These are phyloP conservation scores for Metschnikowia anglica DNA, from an alignment of 805 yeast species.

Conservation along the genomic window DNA sequence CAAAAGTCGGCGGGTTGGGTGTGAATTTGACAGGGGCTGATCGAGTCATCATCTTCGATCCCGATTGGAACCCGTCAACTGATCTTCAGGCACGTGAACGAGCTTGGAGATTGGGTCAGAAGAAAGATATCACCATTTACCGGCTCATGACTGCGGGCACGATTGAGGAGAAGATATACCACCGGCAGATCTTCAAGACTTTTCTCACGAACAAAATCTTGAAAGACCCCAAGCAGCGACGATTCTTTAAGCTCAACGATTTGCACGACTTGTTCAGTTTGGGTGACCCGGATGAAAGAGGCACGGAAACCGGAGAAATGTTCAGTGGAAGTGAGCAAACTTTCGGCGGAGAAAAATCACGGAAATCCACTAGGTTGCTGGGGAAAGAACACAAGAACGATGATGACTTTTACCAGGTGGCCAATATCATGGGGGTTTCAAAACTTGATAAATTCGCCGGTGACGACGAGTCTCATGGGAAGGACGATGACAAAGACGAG, in stretches of 20 bases:
- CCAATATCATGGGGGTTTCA: conserved; percentile 69
- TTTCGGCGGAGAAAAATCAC: conserved; percentile 30
- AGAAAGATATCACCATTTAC: conserved; percentile 85
- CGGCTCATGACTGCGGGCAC: conserved; percentile 92
- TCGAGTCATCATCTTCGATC: conserved; percentile 90
- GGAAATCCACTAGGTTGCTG: conserved; percentile 34
- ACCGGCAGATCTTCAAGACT: conserved; percentile 94
- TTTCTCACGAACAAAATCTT: conserved; percentile 88
- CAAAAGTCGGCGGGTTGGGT: conserved; percentile 95
- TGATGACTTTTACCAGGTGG: conserved; percentile 69
- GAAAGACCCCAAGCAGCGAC: conserved; percentile 90
- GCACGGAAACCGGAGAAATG: conserved; percentile 67
- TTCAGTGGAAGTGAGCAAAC: conserved; percentile 50
- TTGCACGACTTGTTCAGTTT: conserved; percentile 84
- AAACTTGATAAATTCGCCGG: conserved; percentile 63
- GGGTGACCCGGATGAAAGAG: conserved; percentile 68
- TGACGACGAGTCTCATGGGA: conserved; percentile 37
- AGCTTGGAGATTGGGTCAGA: conserved; percentile 97
- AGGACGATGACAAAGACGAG: conserved; percentile 37
- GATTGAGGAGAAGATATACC: conserved; percentile 95
- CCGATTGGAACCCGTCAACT: conserved; percentile 98
- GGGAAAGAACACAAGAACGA: conserved; percentile 40
- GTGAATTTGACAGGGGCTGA: conserved; percentile 94
- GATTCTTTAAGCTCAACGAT: conserved; percentile 91
- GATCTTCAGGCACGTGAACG: conserved; percentile 96